Conservation (phyloP, 2,329 filamentous ascomycete species). For the Claviceps sorghi region DNA sequence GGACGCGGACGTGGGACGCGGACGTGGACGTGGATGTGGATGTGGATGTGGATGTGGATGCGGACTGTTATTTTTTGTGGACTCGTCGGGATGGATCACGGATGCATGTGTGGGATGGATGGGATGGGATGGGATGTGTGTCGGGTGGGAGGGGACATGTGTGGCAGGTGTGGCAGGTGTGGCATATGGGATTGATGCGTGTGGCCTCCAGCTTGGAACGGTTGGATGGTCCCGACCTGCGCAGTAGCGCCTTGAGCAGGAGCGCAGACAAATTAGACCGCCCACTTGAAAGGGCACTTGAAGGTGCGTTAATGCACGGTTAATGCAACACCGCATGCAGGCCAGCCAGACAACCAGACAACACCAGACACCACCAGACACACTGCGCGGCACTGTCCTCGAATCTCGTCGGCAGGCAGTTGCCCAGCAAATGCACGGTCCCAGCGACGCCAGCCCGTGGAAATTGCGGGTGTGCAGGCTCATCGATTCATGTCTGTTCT, state of each 20-base stretch:
- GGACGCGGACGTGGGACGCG: too few species aligned
- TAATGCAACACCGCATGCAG: not conserved
- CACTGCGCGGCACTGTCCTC: too few species aligned
- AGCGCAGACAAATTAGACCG: constrained; percentile 3
- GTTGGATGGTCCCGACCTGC: not conserved
- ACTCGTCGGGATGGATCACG: not conserved
- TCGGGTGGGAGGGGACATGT: not conserved
- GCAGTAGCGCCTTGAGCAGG: not conserved
- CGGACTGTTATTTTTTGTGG: not conserved
- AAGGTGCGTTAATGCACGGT: not conserved
- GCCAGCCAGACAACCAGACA: not conserved
- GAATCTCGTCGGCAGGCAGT: too few species aligned
- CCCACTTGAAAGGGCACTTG: not conserved
- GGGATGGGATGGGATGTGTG: not conserved
- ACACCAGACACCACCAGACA: not conserved
- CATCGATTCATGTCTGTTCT: not conserved
- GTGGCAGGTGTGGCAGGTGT: not conserved
- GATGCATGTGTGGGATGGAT: too few species aligned
- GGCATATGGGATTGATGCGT: not conserved
- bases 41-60: too few species aligned
- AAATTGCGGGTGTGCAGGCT: too few species aligned
- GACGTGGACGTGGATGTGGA: too few species aligned
- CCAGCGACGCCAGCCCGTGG: too few species aligned
- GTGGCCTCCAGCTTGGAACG: not conserved
- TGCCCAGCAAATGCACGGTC: too few species aligned